These are phyloP conservation scores for Diaporthe longicolla DNA, from an alignment of 2,329 filamentous ascomycete genomes.

Conservation along the genomic window DNA sequence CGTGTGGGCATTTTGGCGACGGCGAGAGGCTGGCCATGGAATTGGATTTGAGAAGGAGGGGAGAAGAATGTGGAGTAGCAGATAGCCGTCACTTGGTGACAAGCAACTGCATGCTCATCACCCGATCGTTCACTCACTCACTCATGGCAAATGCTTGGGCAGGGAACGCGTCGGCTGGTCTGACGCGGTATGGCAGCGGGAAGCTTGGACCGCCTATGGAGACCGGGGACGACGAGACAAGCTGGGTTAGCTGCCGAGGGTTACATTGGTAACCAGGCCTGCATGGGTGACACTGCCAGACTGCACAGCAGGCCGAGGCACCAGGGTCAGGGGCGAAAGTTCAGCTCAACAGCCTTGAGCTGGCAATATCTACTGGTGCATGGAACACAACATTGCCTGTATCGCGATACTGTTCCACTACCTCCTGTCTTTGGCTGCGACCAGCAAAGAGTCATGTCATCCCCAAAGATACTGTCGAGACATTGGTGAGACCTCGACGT, in stretches of 20 bases:
- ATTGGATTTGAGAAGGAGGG: slow-evolving; percentile 41
- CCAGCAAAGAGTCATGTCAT: slow-evolving; percentile 20
- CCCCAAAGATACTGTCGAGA: slow-evolving; percentile 1
- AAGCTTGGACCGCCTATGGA: slow-evolving; percentile 2
- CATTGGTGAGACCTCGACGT: neutral
- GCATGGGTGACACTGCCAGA: neutral
- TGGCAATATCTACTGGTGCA: too few relatives aligned
- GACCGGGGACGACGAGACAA: slow-evolving; percentile 13
- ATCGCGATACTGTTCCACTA: neutral
- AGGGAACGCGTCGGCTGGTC: slow-evolving; percentile 26
- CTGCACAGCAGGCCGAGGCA: neutral
- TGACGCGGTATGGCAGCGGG: slow-evolving; percentile 13
- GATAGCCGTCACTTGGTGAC: slow-evolving; percentile 5
- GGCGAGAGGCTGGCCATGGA: slow-evolving; percentile 49
- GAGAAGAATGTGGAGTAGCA: slow-evolving; percentile 13
- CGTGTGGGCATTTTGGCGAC: slow-evolving; percentile 51
- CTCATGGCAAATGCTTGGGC: slow-evolving; percentile 18
- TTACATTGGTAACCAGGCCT: slow-evolving; percentile 5
- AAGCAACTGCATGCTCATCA: slow-evolving; percentile 12
- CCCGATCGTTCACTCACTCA: slow-evolving; percentile 8
- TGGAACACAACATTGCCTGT: slow-evolving; percentile 6
- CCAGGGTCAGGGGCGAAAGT: neutral
- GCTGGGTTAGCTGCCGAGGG: slow-evolving; percentile 20
- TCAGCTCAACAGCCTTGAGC: neutral
- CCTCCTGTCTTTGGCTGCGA: slow-evolving; percentile 20